A percentile compares a stretch with the other conserved stretches of the same genome.
phyloP scores from a whole-genome alignment of 2,329 filamentous ascomycete species.

The Arthroderma sp. region DNA sequence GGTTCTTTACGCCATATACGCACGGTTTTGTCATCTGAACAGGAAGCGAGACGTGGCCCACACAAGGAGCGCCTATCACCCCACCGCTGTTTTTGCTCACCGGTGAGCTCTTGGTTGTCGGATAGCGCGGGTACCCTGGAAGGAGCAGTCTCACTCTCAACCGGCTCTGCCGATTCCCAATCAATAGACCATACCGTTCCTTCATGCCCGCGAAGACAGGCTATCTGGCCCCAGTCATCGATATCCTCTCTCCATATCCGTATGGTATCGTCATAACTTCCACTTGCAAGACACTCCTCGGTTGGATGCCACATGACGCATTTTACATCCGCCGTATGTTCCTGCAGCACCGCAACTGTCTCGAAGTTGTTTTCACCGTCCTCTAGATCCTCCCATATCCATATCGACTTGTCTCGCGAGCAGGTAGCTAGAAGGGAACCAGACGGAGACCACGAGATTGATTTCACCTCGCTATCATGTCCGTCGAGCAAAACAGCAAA shows the following conservation, averaged over 20 bases:
- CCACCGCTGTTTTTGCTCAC: constrained; percentile 16
- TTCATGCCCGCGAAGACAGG: constrained; percentile 63
- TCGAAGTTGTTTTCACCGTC: constrained; percentile 91
- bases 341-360: constrained; percentile 84
- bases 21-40: constrained; percentile 69
- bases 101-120: constrained; percentile 10
- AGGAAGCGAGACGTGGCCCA: constrained; percentile 57
- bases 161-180: constrained; percentile 35
- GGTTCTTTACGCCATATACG: constrained; percentile 62
- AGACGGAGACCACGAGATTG: constrained; percentile 48
- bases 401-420: constrained; percentile 83
- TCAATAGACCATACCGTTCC: constrained; percentile 86
- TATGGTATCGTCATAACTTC: constrained; percentile 89
- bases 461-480: constrained; percentile 91
- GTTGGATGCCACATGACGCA: constrained; percentile 83
- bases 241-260: constrained; percentile 79
- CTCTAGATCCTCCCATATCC: constrained; percentile 92
- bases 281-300: constrained; percentile 66
- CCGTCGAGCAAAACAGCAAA: constrained; percentile 87
- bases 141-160: background rate
- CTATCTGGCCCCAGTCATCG: constrained; percentile 88
- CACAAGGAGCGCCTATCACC: constrained; percentile 19
- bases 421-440: constrained; percentile 80
- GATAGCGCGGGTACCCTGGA: background rate
- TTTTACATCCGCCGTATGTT: constrained; percentile 93